Evolutionary conservation across 192 early-diverging fungal genomes (phyloP), one percentile per base, ranked within the genome.

Genomic region (Coemansia sp.): DNA sequence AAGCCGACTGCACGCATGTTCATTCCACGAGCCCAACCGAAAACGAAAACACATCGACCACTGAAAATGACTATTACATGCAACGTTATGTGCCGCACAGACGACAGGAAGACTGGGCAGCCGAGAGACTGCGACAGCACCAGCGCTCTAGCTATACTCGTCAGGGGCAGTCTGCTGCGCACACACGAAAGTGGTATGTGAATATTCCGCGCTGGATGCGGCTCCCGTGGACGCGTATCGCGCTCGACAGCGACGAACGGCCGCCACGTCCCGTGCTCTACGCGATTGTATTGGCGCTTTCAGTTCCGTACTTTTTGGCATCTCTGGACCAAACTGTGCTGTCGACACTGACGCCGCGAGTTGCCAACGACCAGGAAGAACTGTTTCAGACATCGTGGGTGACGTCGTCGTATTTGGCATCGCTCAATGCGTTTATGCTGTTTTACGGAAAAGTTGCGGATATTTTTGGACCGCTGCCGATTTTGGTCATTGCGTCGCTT

Each of bases 381-480:
- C 62, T 88, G 65, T 78, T 74, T 31, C 78, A 82, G 57, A 83
- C 86, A 50, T 76, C 87, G 1, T 91, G 89, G 89, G 82, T 91
- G 21, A 87, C 85, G 17, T 83, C 82, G 20, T 75, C 74, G 0
- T 87, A 85, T 53, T 59, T 84, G 42, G 66, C 84, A n/a, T 75
- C 83, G 37, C 69, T 70, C 23, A 86, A 82, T 25, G 83, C 87
- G 5, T 83, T 89, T 50, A 75, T 84, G 58, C 83, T 85, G 17
- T 75, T 86, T 8, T 92, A 89, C 65, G 90, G 90, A 42, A 88
- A 88, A 57, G 56, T 89, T 4, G 76, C 88, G n/a, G 88, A 90
- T 55, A 87, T 91, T 47, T 90, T 90, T 74, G 90, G 89, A 2
- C 81, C 70, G 4, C 52, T 78, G 59, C 65, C 70, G 9, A 64